Evolutionary conservation across 2,329 filamentous ascomycete genomes (phyloP).

Genomic region (Diaporthe sp.): DNA sequence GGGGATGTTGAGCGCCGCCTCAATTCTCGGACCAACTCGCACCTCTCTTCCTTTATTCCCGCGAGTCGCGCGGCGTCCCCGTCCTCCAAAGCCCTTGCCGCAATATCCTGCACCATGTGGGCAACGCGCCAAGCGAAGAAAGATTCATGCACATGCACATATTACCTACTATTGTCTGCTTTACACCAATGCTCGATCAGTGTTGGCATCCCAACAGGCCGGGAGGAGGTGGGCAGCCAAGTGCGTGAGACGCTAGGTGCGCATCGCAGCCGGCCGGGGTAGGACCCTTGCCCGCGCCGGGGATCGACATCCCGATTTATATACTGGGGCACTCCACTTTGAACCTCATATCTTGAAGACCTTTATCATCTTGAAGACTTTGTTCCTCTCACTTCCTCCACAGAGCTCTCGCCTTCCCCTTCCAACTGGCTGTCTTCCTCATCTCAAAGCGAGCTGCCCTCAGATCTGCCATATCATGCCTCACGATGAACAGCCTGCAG

Average conservation of each 20-base stretch:
- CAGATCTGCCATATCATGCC: conserved; percentile 29
- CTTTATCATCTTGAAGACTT: neutral
- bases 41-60: conserved; percentile 11
- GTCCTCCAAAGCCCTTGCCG: conserved; percentile 7
- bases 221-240: conserved; percentile 1
- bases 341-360: conserved; percentile 9
- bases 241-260: neutral
- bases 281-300: neutral
- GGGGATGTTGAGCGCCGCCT: neutral
- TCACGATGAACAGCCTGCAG: conserved; percentile 10
- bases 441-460: neutral
- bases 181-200: neutral
- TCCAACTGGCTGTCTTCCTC: neutral
- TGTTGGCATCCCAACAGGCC: conserved; percentile 1
- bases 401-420: neutral
- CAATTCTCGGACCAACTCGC: conserved; percentile 30
- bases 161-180: neutral
- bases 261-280: neutral
- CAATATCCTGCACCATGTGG: conserved; percentile 4
- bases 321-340: conserved; percentile 27
- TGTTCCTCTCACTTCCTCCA: neutral
- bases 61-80: conserved; percentile 21
- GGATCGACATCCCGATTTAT: conserved; percentile 32
- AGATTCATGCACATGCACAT: conserved; percentile 22
- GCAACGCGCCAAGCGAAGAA: conserved; percentile 3